Evolutionary conservation across 345 rosid genomes (phyloP).

Genomic region (Arabis hirsuta): DNA sequence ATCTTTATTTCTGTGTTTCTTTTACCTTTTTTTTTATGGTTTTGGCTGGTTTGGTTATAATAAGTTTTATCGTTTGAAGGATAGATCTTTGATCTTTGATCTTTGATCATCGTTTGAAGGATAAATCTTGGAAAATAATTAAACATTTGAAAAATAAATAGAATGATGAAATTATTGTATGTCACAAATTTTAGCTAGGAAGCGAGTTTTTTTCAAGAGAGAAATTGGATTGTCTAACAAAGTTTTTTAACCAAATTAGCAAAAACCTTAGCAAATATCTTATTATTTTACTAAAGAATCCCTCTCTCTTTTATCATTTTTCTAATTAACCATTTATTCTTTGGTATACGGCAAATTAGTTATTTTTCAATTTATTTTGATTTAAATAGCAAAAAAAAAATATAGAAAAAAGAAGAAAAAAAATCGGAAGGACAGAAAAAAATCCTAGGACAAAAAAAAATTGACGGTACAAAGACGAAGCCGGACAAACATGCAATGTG

Average conservation of each 20-base stretch:
- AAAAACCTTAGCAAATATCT: too few relatives aligned
- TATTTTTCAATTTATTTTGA: neutral
- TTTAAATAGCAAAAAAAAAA: neutral
- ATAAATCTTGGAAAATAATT: neutral
- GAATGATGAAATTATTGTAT: neutral
- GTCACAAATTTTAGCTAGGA: neutral
- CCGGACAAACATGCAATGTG: conserved; percentile 26
- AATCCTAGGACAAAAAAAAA: neutral
- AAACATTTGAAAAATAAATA: neutral
- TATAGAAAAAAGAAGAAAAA: neutral
- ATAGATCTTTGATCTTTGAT: conserved; percentile 10
- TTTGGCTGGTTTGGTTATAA: conserved; percentile 15
- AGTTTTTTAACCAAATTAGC: too few relatives aligned
- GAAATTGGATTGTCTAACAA: neutral
- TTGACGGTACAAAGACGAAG: conserved; percentile 21
- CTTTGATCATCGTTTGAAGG: conserved; percentile 7
- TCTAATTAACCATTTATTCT: too few relatives aligned
- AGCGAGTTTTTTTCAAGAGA: too few relatives aligned
- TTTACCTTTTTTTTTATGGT: neutral
- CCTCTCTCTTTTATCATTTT: too few relatives aligned
- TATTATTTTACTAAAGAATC: too few relatives aligned
- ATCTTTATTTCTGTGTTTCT: neutral
- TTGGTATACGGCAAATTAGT: too few relatives aligned
- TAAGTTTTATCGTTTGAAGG: neutral
- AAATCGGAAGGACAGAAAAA: neutral